phyloP scores from a whole-genome alignment of 495 filamentous ascomycete species.

The Podospora appendiculata region DNA sequence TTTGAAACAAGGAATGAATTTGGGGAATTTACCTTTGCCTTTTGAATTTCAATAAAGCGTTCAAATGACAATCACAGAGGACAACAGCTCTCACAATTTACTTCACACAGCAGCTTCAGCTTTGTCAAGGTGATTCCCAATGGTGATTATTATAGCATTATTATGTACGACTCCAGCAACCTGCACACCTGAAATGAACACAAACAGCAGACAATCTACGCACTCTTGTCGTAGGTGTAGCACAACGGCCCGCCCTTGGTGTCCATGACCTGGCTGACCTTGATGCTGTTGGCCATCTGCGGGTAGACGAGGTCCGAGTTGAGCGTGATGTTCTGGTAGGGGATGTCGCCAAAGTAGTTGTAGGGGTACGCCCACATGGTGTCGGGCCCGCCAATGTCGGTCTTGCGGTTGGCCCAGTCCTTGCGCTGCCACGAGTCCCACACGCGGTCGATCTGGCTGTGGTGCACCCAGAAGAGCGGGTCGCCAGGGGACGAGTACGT shows the following conservation, averaged over 20 bases:
- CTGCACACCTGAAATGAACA: no score
- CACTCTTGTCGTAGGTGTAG: constrained; percentile 16
- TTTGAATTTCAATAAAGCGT: no score
- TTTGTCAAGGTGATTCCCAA: no score
- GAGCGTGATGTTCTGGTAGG: constrained; percentile 30
- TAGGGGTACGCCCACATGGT: constrained; percentile 24
- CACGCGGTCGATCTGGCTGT: constrained; percentile 52
- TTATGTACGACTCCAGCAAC: no score
- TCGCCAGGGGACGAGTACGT: constrained; percentile 31
- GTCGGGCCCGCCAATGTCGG: constrained; percentile 27
- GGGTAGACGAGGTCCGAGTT: constrained; percentile 21
- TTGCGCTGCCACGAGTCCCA: constrained; percentile 55
- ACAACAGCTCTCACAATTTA: no score
- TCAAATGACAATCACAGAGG: no score
- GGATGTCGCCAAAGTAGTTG: constrained; percentile 21
- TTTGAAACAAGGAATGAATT: no score
- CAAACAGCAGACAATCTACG: not conserved
- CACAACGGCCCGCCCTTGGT: constrained; percentile 21
- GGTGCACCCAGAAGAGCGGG: constrained; percentile 57
- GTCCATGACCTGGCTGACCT: constrained; percentile 26
- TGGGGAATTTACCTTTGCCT: no score
- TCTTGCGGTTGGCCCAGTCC: constrained; percentile 13
- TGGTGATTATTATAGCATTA: no score
- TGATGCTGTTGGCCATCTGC: constrained; percentile 11
- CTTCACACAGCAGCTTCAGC: no score